Evolutionary conservation across 2,329 filamentous ascomycete genomes (phyloP).

Genomic region (Alternaria brassicicola): DNA sequence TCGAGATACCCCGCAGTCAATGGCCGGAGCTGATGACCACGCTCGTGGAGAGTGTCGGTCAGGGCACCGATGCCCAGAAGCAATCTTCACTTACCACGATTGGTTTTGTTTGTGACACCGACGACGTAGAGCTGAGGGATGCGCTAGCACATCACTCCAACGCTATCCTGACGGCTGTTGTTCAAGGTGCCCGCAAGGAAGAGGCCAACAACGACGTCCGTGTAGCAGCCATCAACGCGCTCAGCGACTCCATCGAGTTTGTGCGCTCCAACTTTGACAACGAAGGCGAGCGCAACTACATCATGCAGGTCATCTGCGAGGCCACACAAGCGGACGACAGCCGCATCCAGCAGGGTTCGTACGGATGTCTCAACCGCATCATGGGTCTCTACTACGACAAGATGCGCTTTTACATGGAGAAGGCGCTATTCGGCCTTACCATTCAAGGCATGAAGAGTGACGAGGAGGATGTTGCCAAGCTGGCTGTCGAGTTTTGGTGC

Average conservation of each 20-base stretch:
- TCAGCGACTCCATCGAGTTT: slow-evolving; percentile 96
- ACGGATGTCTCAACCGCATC: slow-evolving; percentile 96
- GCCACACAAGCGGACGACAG: slow-evolving; percentile 92
- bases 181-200: slow-evolving; percentile 96
- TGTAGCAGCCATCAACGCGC: slow-evolving; percentile 87
- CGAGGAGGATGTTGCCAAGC: slow-evolving; percentile 96
- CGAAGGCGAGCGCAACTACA: slow-evolving; percentile 98
- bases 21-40: slow-evolving; percentile 90
- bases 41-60: slow-evolving; percentile 90
- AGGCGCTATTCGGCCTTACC: slow-evolving; percentile 95
- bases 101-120: slow-evolving; percentile 96
- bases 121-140: slow-evolving; percentile 85
- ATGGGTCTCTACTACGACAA: slow-evolving; percentile 99
- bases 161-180: slow-evolving; percentile 95
- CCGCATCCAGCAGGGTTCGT: slow-evolving; percentile 92
- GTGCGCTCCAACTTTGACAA: slow-evolving; percentile 99
- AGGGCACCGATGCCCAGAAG: slow-evolving; percentile 86
- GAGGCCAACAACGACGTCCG: slow-evolving; percentile 91
- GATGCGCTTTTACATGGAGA: slow-evolving; percentile 99
- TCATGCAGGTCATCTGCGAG: slow-evolving; percentile 99
- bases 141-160: slow-evolving; percentile 86
- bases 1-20: slow-evolving; percentile 90
- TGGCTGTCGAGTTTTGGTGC: slow-evolving; percentile 99
- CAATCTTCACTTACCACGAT: slow-evolving; percentile 95
- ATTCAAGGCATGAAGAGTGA: slow-evolving; percentile 98